Evolutionary conservation across 2,329 filamentous ascomycete species (phyloP), one percentile per base, ranked within the genome.

Genomic region (Fusarium bulbicola): DNA sequence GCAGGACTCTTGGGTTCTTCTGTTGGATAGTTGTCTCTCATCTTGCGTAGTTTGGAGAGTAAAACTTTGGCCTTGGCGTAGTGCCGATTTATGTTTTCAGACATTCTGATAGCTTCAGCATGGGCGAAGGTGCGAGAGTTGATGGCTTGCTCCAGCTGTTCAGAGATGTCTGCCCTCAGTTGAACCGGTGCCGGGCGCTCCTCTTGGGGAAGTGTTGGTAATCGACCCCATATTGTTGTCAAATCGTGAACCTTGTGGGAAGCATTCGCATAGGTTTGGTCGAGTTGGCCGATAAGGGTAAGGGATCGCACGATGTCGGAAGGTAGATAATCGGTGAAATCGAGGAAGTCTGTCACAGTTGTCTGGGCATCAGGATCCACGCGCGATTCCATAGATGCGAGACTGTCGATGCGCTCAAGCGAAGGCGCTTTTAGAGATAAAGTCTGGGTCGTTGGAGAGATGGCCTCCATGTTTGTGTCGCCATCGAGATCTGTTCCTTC

Each of bases 301-400:
- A 92, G 83, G 30, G 91, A 92, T 64, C 91, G 89, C 70, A 87
- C 84, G 76, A 92, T 87, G 78, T 92, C 91, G 57, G 90, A 89
- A 16, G 91, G 90, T 3, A 92, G 86, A 80, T 92, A 91, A 80
- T 93, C 91, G 74, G 90, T 92, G 73, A 90, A 91, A 79, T 92
- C 90, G 79, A 92, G 87, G 78, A 92, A 92, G 80, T 92, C 90
- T 67, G 89, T 91, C 24, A 92, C 87, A n/a, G 90, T 92, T 12
- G 91, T 90, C 76, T 92, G 90, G 32, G 89, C 89, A 82, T 92
- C 91, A 11, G 90, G 90, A 72, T 92, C 90, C 59, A 86, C 85
- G 73, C 88, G 87, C 79, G 87, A 83, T 65, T 85, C 84, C 69
- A 89, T 83, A 4, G 85, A 78, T 69, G 68, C 62, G 39, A 77